Base-by-base conservation (phyloP, 495 filamentous ascomycete species). In the Penicillium daleae region DNA sequence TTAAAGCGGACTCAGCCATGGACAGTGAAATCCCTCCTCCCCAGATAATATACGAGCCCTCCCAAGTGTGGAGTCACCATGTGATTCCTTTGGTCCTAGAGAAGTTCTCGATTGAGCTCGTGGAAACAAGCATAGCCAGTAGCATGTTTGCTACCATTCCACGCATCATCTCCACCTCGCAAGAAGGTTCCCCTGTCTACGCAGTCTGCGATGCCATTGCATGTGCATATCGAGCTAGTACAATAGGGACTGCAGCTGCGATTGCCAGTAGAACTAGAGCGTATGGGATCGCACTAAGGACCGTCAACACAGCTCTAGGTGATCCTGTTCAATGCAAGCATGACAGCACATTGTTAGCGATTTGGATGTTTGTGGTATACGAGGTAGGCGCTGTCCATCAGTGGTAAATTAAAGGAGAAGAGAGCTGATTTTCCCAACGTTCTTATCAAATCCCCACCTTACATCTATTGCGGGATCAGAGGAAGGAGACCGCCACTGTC, bases 41-140 rank as follows among this genome's bases (percentile, higher is more conserved):
- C 24, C 60, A 57, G 42, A 62, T 62, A 9, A 39, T 62, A 49
- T 57, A 48, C 27, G 60, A 62, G 46, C 60, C 52, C 13, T 37
- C 53, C 40, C 60, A 48, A 15, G 60, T 62, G 39, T 57, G 40
- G 60, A 57, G 42, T 40, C 42, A 57, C 37, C 52, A 62, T 56
- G 60, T 62, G 60, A 62, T 62, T 57, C 60, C 60, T 46, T 62
- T 62, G 60, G 60, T 57, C 51, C 60, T 62, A 24, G 39, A 57
- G 27, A 62, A 57, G 60, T 62, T 62, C 53, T 57, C 60, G 0
- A 52, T 57, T 29, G 29, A 29, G 39, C 17, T 57, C 48, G 53
- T 57, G 29, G 53, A 62, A 48, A 50, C 53, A 12, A 57, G 39
- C 52, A 55, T 40, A 56, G 52, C 57, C 54, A 62, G 40, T 22